Percentiles rank a stretch among this genome's conserved stretches.
phyloP scores from a whole-genome alignment of 345 rosid genomes.

The Carallia pectinifolia region DNA sequence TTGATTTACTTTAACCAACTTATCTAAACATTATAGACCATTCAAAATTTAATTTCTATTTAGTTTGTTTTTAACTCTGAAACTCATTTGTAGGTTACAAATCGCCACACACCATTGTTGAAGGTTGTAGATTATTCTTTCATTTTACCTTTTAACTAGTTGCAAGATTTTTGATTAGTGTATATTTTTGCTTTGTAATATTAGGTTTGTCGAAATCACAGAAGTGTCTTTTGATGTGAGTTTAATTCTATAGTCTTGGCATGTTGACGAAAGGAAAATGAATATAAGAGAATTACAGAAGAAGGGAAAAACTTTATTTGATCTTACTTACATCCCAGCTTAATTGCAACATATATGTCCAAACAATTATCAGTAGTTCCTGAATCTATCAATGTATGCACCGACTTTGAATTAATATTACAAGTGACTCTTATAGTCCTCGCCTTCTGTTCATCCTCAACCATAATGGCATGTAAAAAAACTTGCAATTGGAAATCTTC shows the following conservation, averaged over 20 bases:
- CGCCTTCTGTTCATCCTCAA: too few species aligned
- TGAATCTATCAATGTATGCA: too few species aligned
- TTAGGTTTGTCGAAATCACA: background rate
- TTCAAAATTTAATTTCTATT: background rate
- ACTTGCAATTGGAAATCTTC: too few species aligned
- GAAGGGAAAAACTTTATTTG: too few species aligned
- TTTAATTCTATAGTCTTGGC: background rate
- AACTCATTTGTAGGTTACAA: constrained; percentile 25
- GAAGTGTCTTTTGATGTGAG: background rate
- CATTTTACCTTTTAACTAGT: background rate
- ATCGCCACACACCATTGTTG: constrained; percentile 30
- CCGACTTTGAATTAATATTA: too few species aligned
- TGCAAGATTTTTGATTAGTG: background rate
- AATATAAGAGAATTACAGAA: background rate
- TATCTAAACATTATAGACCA: too few species aligned
- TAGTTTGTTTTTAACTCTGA: background rate
- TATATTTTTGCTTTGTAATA: background rate
- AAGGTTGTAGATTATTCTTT: constrained; percentile 27
- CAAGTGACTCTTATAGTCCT: too few species aligned
- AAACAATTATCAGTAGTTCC: too few species aligned
- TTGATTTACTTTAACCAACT: too few species aligned
- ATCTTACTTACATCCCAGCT: too few species aligned
- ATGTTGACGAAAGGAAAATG: background rate
- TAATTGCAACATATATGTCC: too few species aligned
- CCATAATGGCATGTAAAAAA: too few species aligned